Percentiles rank a stretch among this genome's conserved stretches.
Conservation (phyloP, 192 early-diverging fungal genomes). For the Entomortierella chlamydospora region DNA sequence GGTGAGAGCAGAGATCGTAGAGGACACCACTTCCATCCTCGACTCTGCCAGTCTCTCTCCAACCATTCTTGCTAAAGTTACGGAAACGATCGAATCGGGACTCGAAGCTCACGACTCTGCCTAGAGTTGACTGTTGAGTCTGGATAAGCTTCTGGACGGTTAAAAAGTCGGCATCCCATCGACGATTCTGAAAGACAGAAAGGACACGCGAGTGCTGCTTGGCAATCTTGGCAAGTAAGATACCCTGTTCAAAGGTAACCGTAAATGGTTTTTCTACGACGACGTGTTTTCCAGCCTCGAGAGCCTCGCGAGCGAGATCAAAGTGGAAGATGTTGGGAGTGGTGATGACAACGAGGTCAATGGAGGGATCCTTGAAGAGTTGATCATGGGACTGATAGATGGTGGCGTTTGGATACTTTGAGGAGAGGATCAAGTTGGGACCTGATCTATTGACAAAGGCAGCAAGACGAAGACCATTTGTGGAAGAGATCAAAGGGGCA, state of each 20-base stretch:
- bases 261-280: conserved; percentile 87
- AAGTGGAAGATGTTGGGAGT: conserved; percentile 78
- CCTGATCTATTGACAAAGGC: conserved; percentile 70
- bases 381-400: conserved; percentile 63
- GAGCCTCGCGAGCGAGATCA: conserved; percentile 62
- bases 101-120: conserved; percentile 78
- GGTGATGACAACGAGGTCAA: conserved; percentile 81
- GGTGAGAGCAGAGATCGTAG: conserved; percentile 76
- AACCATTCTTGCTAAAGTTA: conserved; percentile 73
- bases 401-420: conserved; percentile 62
- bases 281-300: conserved; percentile 77
- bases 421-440: conserved; percentile 45
- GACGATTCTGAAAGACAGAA: conserved; percentile 82
- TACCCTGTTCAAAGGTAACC: conserved; percentile 69
- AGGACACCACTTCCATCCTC: conserved; percentile 77
- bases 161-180: conserved; percentile 87
- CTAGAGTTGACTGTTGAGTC: conserved; percentile 59
- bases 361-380: conserved; percentile 61
- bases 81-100: conserved; percentile 82
- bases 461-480: conserved; percentile 60
- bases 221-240: conserved; percentile 66
- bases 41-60: conserved; percentile 68
- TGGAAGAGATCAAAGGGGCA: conserved; percentile 69
- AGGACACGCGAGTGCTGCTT: conserved; percentile 67
- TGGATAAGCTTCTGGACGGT: conserved; percentile 73